Evolutionary conservation across 768 basidiomycete species (phyloP).

Genomic region (Tulasnella sp.): DNA sequence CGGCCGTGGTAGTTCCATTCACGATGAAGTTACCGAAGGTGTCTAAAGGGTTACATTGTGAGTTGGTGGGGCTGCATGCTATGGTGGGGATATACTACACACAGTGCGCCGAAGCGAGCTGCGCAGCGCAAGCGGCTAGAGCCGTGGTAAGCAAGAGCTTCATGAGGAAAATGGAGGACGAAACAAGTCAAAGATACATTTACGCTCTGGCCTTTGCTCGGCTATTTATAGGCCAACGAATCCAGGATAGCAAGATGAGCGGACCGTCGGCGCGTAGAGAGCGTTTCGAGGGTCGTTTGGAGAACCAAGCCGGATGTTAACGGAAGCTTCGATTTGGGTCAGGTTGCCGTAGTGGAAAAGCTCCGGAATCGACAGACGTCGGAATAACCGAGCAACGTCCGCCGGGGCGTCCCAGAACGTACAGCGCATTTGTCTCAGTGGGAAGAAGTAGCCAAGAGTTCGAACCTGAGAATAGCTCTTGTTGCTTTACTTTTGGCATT

Average conservation of each 20-base stretch:
- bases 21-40: conserved; percentile 20
- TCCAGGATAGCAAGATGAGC: not conserved
- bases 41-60: not conserved
- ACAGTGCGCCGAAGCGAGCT: not conserved
- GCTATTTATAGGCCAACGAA: not conserved
- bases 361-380: not conserved
- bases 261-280: not conserved
- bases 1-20: conserved; percentile 12
- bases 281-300: too few species aligned
- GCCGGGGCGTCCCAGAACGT: not conserved
- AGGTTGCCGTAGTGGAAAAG: not conserved
- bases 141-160: not conserved
- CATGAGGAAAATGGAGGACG: not conserved
- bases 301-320: not conserved
- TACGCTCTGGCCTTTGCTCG: not conserved
- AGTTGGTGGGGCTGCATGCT: not conserved
- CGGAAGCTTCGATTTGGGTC: not conserved
- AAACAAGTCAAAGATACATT: not conserved
- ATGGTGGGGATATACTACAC: not conserved
- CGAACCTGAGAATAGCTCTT: not conserved
- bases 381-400: not conserved
- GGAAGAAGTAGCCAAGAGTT: not conserved
- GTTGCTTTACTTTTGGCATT: not conserved
- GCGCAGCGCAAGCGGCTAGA: not conserved
- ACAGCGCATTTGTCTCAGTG: not conserved